Base-by-base conservation (phyloP, 2,329 filamentous ascomycete species). In the Talaromyces sp. region DNA sequence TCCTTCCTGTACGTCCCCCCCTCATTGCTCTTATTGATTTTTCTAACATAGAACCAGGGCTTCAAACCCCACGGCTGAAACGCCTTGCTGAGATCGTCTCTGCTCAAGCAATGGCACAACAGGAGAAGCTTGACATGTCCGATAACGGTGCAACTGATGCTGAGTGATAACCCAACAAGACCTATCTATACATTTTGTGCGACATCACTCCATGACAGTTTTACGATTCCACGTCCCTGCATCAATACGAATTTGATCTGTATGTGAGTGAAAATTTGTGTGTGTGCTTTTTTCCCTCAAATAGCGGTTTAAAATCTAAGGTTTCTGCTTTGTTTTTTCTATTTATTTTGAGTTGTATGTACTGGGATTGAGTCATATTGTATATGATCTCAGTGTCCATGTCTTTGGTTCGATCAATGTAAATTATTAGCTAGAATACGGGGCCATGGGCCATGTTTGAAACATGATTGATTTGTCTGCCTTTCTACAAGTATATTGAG, bases 71-170 rank as follows among this genome's bases (percentile, higher is more conserved):
- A 55, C 87, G 93, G 64, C 80, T 99, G 65, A 98, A 98, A 83
- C 89, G 95, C 64, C 83, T 99, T 59, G 95, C 95, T n/a, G 95
- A 99, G 79, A 98, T 99, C 66, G 95, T 99, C 55, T 96, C 92
- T 42, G 91, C 92, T 33, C 95, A 99, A 78, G 95, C 95, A 33
- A 93, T 98, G 71, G 92, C 93, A 61, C 93, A 98, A 76, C 92
- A 96, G 78, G 92, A 96, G 78, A 93, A 91, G 79, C 78, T 90
- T 64, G 90, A 92, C 55, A 52, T 59, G 19, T 75, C 75, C 44
- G 60, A 62, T 17, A 62, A 62, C 60, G 60, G 60, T 36, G 60
- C 32, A 42, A 56, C 56, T 25, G 60, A 62, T 56, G 51, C 51
- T 52, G 60, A 62, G 28, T 47, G 56, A 58, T 42, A 28, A 52